Evolutionary conservation across 1,284 basidiomycete species (phyloP), one percentile per base, ranked within the genome.

Genomic region (Ceratobasidium sp.): DNA sequence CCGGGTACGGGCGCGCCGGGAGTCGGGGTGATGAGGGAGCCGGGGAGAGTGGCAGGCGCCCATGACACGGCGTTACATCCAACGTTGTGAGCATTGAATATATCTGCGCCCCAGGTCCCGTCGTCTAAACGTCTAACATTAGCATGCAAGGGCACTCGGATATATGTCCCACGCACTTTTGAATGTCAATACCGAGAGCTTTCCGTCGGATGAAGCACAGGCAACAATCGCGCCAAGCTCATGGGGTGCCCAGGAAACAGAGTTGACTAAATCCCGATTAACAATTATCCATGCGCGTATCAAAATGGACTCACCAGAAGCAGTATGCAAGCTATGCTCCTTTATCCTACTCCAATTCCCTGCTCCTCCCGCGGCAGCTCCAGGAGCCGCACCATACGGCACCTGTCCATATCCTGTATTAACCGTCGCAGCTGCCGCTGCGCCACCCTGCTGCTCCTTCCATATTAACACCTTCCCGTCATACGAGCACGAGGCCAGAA

Each of bases 401-500:
- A 67, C 64, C 75, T 26, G 78, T 54, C 50, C 77, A 59, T n/a
- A 78, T 52, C 42, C 77, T 67, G 59, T 59, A 28, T 74, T 74
- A 7, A 56, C 44, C 26, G 71, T 52, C 13, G 80, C 78, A 20
- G 86, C 84, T 42, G 88, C 85, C 80, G 90, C 90, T 79, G 90
- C 90, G 7, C 71, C 71, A 0, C 86, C 88, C 79, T 86, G 82
- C 75, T 92, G 92, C 82, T 99, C 96, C 84, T 98, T 98, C 97
- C 98, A 99, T 81, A 99, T 97, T 85, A 99, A 91, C 61, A 99
- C 97, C 83, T 98, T 96, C 71, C 97, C 97, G 82, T 99, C 97
- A 85, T 99, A 99, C 4, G 97, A 98, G 84, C 96, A 98, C 48
- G 96, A 97, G 23, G 97, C 97, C 68, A 99, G 91, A 83, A 99